Percentiles rank a stretch among this genome's conserved stretches.
phyloP scores from a whole-genome alignment of 2,329 filamentous ascomycete species.

The Ophiostoma australiae region DNA sequence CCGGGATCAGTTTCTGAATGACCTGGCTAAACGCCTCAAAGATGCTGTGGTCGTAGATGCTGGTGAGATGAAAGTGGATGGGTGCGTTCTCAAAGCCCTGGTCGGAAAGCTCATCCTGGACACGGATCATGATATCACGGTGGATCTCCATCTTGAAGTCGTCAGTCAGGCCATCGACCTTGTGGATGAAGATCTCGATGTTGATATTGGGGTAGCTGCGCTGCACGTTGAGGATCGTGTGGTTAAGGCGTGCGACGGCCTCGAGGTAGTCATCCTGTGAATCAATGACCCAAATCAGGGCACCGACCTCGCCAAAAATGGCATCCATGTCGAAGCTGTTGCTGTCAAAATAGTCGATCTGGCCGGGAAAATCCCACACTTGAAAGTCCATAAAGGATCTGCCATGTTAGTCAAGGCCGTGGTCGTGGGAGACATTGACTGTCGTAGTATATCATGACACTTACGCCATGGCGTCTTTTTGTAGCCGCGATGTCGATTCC shows the following conservation, averaged over 20 bases:
- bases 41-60: slow-evolving; percentile 94
- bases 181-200: slow-evolving; percentile 98
- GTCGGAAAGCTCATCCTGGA: slow-evolving; percentile 92
- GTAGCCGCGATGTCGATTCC: slow-evolving; percentile 88
- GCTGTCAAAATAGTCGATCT: slow-evolving; percentile 83
- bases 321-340: slow-evolving; percentile 84
- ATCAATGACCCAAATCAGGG: slow-evolving; percentile 97
- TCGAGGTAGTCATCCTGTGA: slow-evolving; percentile 97
- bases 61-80: slow-evolving; percentile 92
- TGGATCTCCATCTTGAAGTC: slow-evolving; percentile 96
- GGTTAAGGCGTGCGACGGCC: slow-evolving; percentile 78
- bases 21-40: slow-evolving; percentile 98
- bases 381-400: slow-evolving; percentile 96
- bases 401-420: slow-evolving; percentile 34
- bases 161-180: slow-evolving; percentile 94
- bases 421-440: slow-evolving; percentile 38
- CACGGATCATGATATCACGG: slow-evolving; percentile 91
- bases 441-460: not conserved
- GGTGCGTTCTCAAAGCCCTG: slow-evolving; percentile 89
- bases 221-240: slow-evolving; percentile 83
- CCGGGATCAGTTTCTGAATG: slow-evolving; percentile 93
- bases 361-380: slow-evolving; percentile 94
- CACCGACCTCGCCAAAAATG: slow-evolving; percentile 90
- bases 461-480: slow-evolving; percentile 86
- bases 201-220: slow-evolving; percentile 89